These are phyloP conservation scores for Botrytis galanthina DNA, from an alignment of 2,329 filamentous ascomycete species.

Conservation along the genomic window DNA sequence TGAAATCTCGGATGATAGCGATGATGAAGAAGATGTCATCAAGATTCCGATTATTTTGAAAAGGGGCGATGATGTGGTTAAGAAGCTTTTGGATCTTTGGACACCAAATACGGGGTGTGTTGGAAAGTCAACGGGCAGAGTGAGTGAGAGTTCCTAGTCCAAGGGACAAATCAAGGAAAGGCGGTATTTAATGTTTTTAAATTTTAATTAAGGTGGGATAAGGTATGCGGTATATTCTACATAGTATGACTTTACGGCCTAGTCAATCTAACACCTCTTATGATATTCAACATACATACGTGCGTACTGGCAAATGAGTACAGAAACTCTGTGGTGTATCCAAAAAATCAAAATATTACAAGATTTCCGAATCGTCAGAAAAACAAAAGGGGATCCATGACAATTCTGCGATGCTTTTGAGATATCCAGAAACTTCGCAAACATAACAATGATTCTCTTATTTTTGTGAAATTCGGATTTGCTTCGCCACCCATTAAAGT, in stretches of 20 bases:
- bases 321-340: background rate
- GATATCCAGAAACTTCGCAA: background rate
- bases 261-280: background rate
- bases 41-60: constrained; percentile 23
- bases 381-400: background rate
- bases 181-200: background rate
- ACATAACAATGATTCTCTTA: no score
- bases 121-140: background rate
- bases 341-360: background rate
- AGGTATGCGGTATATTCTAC: background rate
- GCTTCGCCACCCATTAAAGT: background rate
- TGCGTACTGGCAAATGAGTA: background rate
- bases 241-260: background rate
- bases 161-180: background rate
- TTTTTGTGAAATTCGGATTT: background rate
- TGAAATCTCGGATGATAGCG: constrained; percentile 14
- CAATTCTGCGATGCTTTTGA: background rate
- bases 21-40: constrained; percentile 23
- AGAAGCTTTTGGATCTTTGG: constrained; percentile 26
- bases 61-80: constrained; percentile 26
- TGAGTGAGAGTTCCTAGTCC: background rate
- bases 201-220: no score
- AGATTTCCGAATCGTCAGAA: background rate
- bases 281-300: background rate
- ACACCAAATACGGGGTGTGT: constrained; percentile 10